phyloP scores from a whole-genome alignment of 352 stramenopile species.

The Blastocystis sp. region DNA sequence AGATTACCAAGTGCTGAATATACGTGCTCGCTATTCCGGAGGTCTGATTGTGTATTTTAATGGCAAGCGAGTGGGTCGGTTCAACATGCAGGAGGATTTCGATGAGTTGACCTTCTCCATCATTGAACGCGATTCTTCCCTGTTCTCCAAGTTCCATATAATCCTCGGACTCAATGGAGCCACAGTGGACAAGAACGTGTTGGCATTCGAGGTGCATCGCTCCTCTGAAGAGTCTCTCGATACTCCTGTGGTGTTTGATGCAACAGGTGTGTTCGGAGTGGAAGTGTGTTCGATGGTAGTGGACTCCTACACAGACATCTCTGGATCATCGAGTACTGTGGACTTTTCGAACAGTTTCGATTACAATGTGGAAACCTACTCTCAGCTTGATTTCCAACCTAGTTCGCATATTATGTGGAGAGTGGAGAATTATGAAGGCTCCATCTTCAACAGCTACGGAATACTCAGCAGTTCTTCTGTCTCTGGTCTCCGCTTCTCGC shows the following conservation, averaged over 20 bases:
- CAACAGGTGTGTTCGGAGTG: constrained; percentile 16
- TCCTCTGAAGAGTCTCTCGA: background rate
- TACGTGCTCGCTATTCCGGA: constrained; percentile 1
- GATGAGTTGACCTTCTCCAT: background rate
- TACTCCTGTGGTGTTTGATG: background rate
- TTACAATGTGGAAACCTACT: background rate
- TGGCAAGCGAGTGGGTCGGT: background rate
- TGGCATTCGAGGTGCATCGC: constrained; percentile 52
- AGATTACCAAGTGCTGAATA: constrained; percentile 48
- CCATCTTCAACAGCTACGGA: background rate
- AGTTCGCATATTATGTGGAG: background rate
- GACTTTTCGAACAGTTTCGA: background rate
- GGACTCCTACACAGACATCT: background rate
- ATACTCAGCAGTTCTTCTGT: background rate
- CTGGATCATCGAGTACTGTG: background rate
- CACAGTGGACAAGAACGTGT: background rate
- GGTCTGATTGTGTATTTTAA: constrained; percentile 57
- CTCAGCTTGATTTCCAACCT: background rate
- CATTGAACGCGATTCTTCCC: background rate
- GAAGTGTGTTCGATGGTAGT: background rate
- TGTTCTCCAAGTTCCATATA: constrained; percentile 45
- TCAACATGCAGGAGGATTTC: constrained; percentile 41
- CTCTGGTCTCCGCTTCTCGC: background rate
- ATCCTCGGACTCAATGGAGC: background rate
- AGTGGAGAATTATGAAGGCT: constrained; percentile 9